Conservation (phyloP, 2,329 filamentous ascomycete species). For the Graphilbum sp. region DNA sequence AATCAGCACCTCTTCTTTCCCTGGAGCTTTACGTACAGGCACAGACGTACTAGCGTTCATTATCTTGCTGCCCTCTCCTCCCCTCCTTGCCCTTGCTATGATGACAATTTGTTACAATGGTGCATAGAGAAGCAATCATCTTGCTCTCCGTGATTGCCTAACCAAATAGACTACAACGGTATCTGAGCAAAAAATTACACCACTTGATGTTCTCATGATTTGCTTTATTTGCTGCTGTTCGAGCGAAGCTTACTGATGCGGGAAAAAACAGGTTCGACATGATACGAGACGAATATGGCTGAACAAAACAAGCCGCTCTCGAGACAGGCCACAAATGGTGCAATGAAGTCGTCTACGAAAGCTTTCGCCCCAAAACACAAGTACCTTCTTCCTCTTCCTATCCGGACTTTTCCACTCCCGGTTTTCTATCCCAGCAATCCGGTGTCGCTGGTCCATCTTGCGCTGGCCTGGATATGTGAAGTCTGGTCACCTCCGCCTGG, state of each 20-base stretch:
- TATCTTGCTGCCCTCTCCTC: background rate
- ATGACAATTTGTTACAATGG: slow-evolving; percentile 40
- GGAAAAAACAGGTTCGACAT: too few relatives aligned
- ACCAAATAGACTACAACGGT: slow-evolving; percentile 88
- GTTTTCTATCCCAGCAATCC: slow-evolving; percentile 86
- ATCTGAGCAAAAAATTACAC: slow-evolving; percentile 83
- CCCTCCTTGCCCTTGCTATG: slow-evolving; percentile 25
- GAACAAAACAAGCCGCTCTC: slow-evolving; percentile 10
- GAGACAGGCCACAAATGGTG: slow-evolving; percentile 7
- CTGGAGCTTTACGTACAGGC: background rate
- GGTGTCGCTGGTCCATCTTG: slow-evolving; percentile 67
- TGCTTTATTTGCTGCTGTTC: background rate
- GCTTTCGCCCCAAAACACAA: slow-evolving; percentile 19
- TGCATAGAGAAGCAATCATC: slow-evolving; percentile 45
- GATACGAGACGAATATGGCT: slow-evolving; percentile 15
- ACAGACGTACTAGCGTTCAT: background rate
- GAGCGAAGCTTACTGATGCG: too few relatives aligned
- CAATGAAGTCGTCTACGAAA: slow-evolving; percentile 8
- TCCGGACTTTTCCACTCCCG: slow-evolving; percentile 71
- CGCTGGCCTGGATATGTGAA: slow-evolving; percentile 61
- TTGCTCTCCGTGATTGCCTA: slow-evolving; percentile 45
- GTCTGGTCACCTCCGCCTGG: slow-evolving; percentile 48
- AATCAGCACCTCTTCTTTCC: background rate
- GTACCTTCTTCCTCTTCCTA: slow-evolving; percentile 64
- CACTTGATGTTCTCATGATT: slow-evolving; percentile 3